These are phyloP conservation scores for Parachlorella kessleri DNA, from an alignment of 139 green algal genomes.

Conservation along the genomic window DNA sequence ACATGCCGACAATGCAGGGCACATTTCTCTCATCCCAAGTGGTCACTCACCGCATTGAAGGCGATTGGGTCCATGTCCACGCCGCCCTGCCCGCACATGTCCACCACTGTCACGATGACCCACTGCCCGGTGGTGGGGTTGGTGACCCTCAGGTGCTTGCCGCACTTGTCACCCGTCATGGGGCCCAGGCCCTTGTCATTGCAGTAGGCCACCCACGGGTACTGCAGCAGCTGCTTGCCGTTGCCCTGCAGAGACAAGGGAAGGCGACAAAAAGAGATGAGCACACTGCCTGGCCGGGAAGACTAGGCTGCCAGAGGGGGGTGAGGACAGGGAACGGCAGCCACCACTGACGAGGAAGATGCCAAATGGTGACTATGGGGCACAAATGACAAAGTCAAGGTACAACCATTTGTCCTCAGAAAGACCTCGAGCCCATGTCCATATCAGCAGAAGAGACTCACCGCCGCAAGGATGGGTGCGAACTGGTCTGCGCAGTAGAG, in stretches of 20 bases:
- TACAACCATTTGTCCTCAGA: too few species aligned
- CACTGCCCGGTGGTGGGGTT: constrained; percentile 18
- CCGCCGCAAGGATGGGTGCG: neutral
- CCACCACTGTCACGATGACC: neutral
- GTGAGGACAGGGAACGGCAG: neutral
- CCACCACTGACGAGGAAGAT: too few species aligned
- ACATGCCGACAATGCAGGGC: too few species aligned
- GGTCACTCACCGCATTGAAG: constrained; percentile 5
- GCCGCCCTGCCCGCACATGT: constrained; percentile 14
- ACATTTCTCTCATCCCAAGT: too few species aligned
- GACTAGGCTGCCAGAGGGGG: too few species aligned
- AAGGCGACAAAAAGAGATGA: neutral
- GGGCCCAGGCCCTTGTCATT: constrained; percentile 6
- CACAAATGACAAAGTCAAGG: too few species aligned
- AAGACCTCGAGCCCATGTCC: too few species aligned
- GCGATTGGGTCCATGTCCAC: constrained; percentile 8
- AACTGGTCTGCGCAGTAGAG: neutral
- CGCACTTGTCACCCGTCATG: constrained; percentile 21
- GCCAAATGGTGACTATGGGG: too few species aligned
- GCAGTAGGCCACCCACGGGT: constrained; percentile 19
- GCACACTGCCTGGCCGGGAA: too few species aligned
- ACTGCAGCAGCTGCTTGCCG: neutral
- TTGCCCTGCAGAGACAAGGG: neutral
- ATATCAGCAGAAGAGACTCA: neutral
- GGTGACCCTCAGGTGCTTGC: constrained; percentile 8